Conservation (phyloP, 2,329 filamentous ascomycete genomes). For the Aspergillus latus region DNA sequence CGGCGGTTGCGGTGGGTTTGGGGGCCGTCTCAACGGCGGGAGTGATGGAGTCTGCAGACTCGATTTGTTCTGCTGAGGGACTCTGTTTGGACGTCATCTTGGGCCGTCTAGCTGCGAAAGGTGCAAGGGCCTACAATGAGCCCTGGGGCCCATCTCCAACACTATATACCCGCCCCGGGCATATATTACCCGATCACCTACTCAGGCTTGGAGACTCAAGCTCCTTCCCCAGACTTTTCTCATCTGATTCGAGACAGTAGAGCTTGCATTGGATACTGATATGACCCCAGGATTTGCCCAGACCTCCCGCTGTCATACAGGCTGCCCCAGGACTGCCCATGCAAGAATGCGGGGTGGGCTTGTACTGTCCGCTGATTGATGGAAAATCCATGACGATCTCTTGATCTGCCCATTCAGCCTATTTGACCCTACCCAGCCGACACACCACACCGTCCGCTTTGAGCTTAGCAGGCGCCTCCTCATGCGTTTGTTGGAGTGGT, state of each 20-base stretch:
- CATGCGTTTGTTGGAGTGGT: background rate
- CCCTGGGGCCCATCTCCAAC: background rate
- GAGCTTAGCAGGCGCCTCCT: background rate
- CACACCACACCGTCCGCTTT: background rate
- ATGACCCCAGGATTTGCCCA: background rate
- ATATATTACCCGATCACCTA: background rate
- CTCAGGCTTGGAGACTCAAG: background rate
- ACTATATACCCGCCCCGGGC: background rate
- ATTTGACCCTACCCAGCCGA: background rate
- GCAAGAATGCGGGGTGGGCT: background rate
- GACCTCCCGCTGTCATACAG: too few species aligned
- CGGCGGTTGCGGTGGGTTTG: background rate
- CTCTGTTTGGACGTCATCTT: background rate
- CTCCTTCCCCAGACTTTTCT: background rate
- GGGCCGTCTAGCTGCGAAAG: background rate
- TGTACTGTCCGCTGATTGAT: conserved; percentile 1
- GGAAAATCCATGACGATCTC: background rate
- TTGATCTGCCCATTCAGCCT: background rate
- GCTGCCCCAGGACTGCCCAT: background rate
- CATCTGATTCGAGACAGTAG: background rate
- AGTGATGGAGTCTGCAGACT: conserved; percentile 14
- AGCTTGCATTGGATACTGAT: background rate
- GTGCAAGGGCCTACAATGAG: too few species aligned
- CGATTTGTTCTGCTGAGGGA: background rate
- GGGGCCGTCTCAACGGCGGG: background rate